phyloP scores from a whole-genome alignment of 2,329 filamentous ascomycete genomes.

The Nectriaceae sp. region DNA sequence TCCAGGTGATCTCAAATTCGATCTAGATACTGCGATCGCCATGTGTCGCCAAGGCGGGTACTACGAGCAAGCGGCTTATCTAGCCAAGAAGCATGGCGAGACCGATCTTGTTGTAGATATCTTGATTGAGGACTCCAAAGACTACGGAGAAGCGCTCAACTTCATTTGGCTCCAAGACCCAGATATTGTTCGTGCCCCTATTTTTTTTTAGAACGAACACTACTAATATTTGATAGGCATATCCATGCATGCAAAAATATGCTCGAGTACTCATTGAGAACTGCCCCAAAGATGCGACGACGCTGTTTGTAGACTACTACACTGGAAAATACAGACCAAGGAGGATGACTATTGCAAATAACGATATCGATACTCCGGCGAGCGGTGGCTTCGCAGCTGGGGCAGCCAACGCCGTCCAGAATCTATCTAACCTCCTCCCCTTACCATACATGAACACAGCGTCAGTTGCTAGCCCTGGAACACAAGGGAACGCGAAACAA shows the following conservation, averaged over 20 bases:
- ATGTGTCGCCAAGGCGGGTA: slow-evolving; percentile 99
- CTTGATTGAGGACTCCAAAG: slow-evolving; percentile 90
- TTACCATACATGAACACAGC: slow-evolving; percentile 80
- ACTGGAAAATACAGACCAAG: slow-evolving; percentile 80
- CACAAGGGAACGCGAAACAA: slow-evolving; percentile 50
- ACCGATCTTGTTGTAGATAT: slow-evolving; percentile 94
- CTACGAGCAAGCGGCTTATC: slow-evolving; percentile 92
- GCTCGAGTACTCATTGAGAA: slow-evolving; percentile 88
- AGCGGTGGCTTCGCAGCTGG: slow-evolving; percentile 52
- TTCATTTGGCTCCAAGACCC: slow-evolving; percentile 91
- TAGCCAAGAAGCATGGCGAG: slow-evolving; percentile 92
- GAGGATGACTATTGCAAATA: slow-evolving; percentile 51
- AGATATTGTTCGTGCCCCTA: slow-evolving; percentile 58
- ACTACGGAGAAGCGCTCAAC: slow-evolving; percentile 82
- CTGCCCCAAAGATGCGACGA: slow-evolving; percentile 78
- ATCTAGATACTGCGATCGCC: slow-evolving; percentile 92
- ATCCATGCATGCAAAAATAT: slow-evolving; percentile 91
- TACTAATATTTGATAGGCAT: slow-evolving; percentile 61
- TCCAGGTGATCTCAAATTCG: slow-evolving; percentile 91
- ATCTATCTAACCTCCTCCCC: slow-evolving; percentile 79
- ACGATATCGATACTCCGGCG: slow-evolving; percentile 38
- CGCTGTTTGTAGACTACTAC: slow-evolving; percentile 93
- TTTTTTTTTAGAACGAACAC: not conserved
- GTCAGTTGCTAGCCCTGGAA: slow-evolving; percentile 54
- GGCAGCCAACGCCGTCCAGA: slow-evolving; percentile 79